These are phyloP conservation scores for Golubevia sp. DNA, from an alignment of 1,284 basidiomycete species.

Conservation along the genomic window DNA sequence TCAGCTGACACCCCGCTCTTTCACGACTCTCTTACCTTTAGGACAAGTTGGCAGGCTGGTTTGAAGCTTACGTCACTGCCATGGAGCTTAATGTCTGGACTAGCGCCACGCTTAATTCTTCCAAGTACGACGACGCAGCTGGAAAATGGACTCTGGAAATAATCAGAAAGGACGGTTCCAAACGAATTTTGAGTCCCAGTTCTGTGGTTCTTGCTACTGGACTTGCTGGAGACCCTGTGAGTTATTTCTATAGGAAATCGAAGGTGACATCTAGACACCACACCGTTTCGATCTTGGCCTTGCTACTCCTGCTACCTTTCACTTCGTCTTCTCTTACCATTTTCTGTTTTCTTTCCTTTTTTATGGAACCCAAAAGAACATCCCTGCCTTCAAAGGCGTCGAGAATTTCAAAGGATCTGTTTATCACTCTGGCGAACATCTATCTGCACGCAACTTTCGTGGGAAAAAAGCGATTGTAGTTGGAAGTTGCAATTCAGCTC, in stretches of 20 bases:
- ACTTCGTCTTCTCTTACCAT: too few species aligned
- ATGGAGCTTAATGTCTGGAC: slow-evolving; percentile 17
- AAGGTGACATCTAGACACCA: too few species aligned
- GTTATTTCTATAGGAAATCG: too few species aligned
- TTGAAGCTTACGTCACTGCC: slow-evolving; percentile 7
- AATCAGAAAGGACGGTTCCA: slow-evolving; percentile 1
- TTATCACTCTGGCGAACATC: slow-evolving; percentile 6
- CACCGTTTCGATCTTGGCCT: too few species aligned
- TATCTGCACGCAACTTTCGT: slow-evolving; percentile 2
- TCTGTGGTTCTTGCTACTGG: slow-evolving; percentile 11
- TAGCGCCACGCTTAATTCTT: neutral
- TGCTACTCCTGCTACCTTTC: too few species aligned
- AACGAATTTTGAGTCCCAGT: slow-evolving; percentile 4
- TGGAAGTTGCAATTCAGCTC: slow-evolving; percentile 12
- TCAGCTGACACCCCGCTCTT: neutral
- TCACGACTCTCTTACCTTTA: too few species aligned
- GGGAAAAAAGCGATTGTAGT: slow-evolving; percentile 12
- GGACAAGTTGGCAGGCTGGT: slow-evolving; percentile 14
- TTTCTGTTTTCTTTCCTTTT: too few species aligned
- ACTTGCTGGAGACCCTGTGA: slow-evolving; percentile 10
- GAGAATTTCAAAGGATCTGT: slow-evolving; percentile 12
- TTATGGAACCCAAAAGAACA: slow-evolving; percentile 66
- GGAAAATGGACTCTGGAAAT: slow-evolving; percentile 11
- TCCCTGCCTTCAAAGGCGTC: slow-evolving; percentile 6
- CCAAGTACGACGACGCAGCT: slow-evolving; percentile 8